Evolutionary conservation across 768 basidiomycete genomes (phyloP).

Genomic region (Podaxis mareebaensis): DNA sequence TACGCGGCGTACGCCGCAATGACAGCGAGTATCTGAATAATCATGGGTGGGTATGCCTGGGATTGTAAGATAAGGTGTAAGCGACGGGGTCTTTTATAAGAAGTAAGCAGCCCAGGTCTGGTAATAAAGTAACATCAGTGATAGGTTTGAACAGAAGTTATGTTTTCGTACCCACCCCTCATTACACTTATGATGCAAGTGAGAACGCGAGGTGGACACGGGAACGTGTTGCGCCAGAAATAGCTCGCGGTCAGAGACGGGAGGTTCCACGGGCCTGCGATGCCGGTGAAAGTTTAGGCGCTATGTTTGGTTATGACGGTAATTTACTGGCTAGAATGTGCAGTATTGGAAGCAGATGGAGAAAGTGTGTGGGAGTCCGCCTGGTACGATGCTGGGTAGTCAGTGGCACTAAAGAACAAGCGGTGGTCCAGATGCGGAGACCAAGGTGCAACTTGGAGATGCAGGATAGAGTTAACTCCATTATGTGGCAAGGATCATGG

Average conservation of each 20-base stretch:
- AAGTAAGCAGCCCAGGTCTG: neutral
- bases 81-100: neutral
- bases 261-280: neutral
- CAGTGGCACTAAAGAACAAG: neutral
- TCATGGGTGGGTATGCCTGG: neutral
- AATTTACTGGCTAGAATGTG: neutral
- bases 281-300: neutral
- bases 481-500: neutral
- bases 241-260: neutral
- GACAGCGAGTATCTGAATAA: neutral
- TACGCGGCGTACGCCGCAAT: slow-evolving; percentile 23
- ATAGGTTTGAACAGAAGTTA: neutral
- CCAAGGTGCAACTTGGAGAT: neutral
- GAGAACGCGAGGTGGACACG: neutral
- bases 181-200: neutral
- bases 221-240: neutral
- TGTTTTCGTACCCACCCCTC: neutral
- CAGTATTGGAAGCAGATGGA: neutral
- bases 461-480: neutral
- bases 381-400: neutral
- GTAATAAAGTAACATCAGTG: neutral
- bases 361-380: neutral
- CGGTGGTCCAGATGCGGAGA: neutral
- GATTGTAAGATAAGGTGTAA: neutral
- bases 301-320: neutral